A percentile compares a stretch with the other conserved stretches of the same genome.
phyloP scores from a whole-genome alignment of 345 rosid species.

The Linum tenue region DNA sequence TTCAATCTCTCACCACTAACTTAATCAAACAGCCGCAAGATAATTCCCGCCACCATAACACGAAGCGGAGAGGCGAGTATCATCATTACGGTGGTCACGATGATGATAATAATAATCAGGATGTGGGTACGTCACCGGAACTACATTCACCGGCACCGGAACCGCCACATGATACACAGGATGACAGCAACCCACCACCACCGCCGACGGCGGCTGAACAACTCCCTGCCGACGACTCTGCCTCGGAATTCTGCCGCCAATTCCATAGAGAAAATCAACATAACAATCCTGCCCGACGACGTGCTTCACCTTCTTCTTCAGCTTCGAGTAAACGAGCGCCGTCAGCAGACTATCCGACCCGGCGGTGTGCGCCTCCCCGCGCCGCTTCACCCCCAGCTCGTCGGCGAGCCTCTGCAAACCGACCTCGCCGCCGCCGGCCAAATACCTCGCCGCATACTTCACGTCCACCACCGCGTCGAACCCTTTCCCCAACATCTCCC shows the following conservation, averaged over 20 bases:
- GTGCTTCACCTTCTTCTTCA: not conserved
- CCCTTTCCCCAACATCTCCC: not conserved
- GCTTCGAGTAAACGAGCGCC: not conserved
- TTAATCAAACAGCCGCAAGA: too few relatives aligned
- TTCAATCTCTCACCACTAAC: too few relatives aligned
- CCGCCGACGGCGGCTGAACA: too few relatives aligned
- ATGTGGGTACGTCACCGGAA: too few relatives aligned
- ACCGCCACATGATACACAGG: too few relatives aligned
- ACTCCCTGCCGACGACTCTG: not conserved
- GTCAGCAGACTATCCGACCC: constrained; percentile 14
- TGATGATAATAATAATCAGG: too few relatives aligned
- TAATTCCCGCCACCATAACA: too few relatives aligned
- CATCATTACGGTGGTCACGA: too few relatives aligned
- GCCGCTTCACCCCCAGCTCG: not conserved
- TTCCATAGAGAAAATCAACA: not conserved
- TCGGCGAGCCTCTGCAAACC: constrained; percentile 6
- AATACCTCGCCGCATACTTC: constrained; percentile 3
- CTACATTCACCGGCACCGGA: too few relatives aligned
- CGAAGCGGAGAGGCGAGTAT: too few relatives aligned
- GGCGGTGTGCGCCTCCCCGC: constrained; percentile 5
- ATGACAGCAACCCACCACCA: too few relatives aligned
- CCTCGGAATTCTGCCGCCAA: not conserved
- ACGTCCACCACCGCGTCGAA: constrained; percentile 5
- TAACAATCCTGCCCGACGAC: not conserved
- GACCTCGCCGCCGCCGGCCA: not conserved